Base-by-base conservation (phyloP, 2,329 filamentous ascomycete genomes). In the Stachybotrys chlorohalonatus region DNA sequence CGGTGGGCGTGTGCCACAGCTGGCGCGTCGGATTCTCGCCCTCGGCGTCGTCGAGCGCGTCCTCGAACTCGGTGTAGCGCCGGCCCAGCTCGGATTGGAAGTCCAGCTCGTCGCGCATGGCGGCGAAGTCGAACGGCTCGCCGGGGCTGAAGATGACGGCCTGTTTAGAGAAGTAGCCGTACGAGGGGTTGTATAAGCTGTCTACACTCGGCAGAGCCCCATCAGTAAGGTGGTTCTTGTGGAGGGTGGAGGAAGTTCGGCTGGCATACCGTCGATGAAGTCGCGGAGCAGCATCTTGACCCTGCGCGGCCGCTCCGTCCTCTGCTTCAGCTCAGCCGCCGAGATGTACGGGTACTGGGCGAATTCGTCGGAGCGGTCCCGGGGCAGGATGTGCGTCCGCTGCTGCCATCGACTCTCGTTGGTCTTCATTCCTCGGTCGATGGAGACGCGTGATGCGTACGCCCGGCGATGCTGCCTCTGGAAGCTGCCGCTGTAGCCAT, bases 261-360 rank as follows among this genome's bases (percentile, higher is more conserved):
- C 68, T 70, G 61, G 67, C 63, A 56, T 64, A 91, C 89, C 92
- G 70, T 99, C 94, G 67, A 99, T 94, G 67, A 99, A 99, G 77
- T 99, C 95, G 60, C 95, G 83, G 68, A 95, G 89, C 66, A 96
- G 75, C 94, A 99, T 99, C 81, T 96, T 96, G 61, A 96, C 92
- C 69, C 88, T 82, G 66, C 82, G 83, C 49, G 94, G 94, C 65
- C 94, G 79, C 67, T 95, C 86, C 53, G 76, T 85, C 53, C 88
- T 80, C 60, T 72, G 76, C 61, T 86, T 85, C 61, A 99, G 75
- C 58, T 90, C 85, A 60, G 87, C 80, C n/a, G 90, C 83, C 8
- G 91, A 95, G 51, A 99, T 87, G 67, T 87, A 84, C 0, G 94
- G 92, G 66, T 90, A 96, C 64, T 82, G 79, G 57, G 84, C 80